phyloP scores from a whole-genome alignment of 306 rosid species.

The Spatholobus suberectus region DNA sequence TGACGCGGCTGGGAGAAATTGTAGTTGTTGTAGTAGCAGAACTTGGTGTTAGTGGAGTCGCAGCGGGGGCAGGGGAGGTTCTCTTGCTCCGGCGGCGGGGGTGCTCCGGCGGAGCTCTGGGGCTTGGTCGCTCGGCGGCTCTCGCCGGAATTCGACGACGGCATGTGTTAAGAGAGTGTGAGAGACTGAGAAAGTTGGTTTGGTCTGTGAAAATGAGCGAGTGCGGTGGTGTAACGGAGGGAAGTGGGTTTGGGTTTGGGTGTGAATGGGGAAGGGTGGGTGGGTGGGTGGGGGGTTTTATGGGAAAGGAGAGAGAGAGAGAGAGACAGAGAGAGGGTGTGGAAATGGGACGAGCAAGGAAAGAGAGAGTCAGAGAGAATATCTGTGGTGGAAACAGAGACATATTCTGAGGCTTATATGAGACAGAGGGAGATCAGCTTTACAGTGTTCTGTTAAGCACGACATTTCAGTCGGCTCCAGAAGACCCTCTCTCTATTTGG shows the following conservation, averaged over 20 bases:
- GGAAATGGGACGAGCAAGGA: background rate
- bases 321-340: background rate
- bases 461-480: slow-evolving; percentile 72
- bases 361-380: slow-evolving; percentile 40
- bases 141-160: slow-evolving; percentile 70
- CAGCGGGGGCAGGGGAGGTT: slow-evolving; percentile 94
- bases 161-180: slow-evolving; percentile 44
- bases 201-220: too few species aligned
- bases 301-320: slow-evolving; percentile 45
- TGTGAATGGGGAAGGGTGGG: background rate
- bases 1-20: slow-evolving; percentile 98
- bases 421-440: slow-evolving; percentile 70
- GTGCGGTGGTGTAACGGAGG: background rate
- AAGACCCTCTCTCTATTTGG: slow-evolving; percentile 40
- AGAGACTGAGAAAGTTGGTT: too few species aligned
- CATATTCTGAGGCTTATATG: slow-evolving; percentile 69
- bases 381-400: slow-evolving; percentile 45
- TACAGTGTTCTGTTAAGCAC: slow-evolving; percentile 75
- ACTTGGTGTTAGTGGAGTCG: slow-evolving; percentile 94
- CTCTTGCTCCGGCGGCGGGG: slow-evolving; percentile 85
- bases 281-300: slow-evolving; percentile 46
- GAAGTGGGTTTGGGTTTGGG: background rate
- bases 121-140: slow-evolving; percentile 53
- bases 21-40: slow-evolving; percentile 97
- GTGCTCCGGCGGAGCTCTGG: slow-evolving; percentile 45